Evolutionary conservation across 1,284 basidiomycete genomes (phyloP), one percentile per base, ranked within the genome.

Genomic region (Lentinus polychrous): DNA sequence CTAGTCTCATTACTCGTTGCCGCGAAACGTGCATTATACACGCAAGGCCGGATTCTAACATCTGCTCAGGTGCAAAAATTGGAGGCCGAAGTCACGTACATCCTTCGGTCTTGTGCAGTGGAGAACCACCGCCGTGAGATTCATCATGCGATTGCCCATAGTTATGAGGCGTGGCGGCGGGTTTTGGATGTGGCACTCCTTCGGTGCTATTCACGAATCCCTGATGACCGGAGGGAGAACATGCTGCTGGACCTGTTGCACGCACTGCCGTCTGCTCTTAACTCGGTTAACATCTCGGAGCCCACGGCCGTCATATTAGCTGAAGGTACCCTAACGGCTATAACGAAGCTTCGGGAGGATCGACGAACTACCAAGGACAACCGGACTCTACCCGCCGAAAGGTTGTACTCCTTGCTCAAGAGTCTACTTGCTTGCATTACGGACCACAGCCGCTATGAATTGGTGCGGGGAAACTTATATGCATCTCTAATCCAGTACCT

Each of bases 391-490:
- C 91, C 92, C 1, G 77, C 81, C 0, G 94, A 97, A 59, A 77
- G 91, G 31, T 69, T 98, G 6, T 79, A 82, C 48, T 68, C 78
- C 1, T 80, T 94, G 32, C 73, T 97, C n/a, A 80, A 83, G 31
- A 82, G 76, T 53, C 72, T 94, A 22, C 62, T 96, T 49, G 84
- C 91, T 51, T 88, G 85, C 37, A 77, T 94, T 44, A 62, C 89
- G 46, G 81, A 88, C 51, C 85, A 80, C 47, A 88, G 86, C 49
- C 86, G 83, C 3, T 78, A 86, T n/a, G 91, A 94, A 57, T 72
- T 89, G 43, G 86, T 94, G n/a, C 83, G 94, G n/a, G 94, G 94
- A 10, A 97, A 98, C 63, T 72, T 98, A n/a, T 98, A 96, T 65
- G 90, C 92, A 6, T 76, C 89, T 2, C 72, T 97, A 48, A 81